phyloP scores from a whole-genome alignment of 1,284 basidiomycete species.

The Tausonia pullulans region DNA sequence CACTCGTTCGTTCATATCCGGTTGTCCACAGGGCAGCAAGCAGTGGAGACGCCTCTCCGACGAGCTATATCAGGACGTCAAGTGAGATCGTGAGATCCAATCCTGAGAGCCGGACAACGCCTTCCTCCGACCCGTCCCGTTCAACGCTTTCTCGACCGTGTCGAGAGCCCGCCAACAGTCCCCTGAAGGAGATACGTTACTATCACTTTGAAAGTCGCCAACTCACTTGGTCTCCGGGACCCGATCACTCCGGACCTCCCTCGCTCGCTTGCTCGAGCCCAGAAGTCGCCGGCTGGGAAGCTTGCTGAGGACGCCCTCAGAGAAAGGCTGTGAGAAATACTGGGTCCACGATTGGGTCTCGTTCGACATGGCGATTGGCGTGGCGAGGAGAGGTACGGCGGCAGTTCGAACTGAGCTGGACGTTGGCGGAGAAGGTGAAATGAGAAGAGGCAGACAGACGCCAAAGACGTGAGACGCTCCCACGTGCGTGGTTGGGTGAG shows the following conservation, averaged over 20 bases:
- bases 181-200: no score
- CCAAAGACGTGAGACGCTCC: no score
- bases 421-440: no score
- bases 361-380: no score
- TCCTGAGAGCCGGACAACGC: not conserved
- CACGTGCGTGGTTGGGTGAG: no score
- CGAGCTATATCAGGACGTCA: not conserved
- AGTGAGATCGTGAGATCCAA: not conserved
- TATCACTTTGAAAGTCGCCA: not conserved
- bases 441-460: no score
- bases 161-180: no score
- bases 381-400: no score
- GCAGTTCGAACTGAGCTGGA: no score
- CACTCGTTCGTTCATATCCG: not conserved
- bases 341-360: not conserved
- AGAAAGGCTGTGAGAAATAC: constrained; percentile 10
- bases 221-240: constrained; percentile 12
- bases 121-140: no score
- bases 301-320: constrained; percentile 5
- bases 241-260: not conserved
- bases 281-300: constrained; percentile 1
- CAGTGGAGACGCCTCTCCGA: not conserved
- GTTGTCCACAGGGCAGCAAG: no score
- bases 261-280: not conserved
- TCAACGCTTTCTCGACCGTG: not conserved